Evolutionary conservation across 225 moss, liverwort and hornwort species (phyloP).

Genomic region (Bryoerythrophyllum caledonicum): DNA sequence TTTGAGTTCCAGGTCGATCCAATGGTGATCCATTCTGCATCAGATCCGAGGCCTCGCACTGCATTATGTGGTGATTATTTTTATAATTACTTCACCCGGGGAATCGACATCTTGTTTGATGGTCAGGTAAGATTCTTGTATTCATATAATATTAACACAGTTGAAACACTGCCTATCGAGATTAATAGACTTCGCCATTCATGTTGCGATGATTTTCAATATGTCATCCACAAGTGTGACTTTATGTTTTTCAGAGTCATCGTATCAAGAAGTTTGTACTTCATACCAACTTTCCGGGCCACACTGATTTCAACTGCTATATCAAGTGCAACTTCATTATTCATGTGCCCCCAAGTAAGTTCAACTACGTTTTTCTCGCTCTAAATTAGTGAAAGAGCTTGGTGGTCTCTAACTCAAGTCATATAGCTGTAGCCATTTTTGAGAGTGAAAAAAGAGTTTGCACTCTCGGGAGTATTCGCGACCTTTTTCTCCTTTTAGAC

Average conservation of each 20-base stretch:
- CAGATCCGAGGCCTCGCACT: slow-evolving; percentile 89
- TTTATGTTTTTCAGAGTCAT: slow-evolving; percentile 57
- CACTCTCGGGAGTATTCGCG: no score
- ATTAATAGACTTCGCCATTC: not conserved
- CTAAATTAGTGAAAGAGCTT: no score
- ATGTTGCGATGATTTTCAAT: slow-evolving; percentile 1
- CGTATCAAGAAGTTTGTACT: slow-evolving; percentile 95
- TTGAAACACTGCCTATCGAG: no score
- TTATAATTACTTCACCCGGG: slow-evolving; percentile 92
- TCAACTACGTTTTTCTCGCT: no score
- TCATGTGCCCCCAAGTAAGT: slow-evolving; percentile 68
- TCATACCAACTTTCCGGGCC: slow-evolving; percentile 95
- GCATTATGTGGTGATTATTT: slow-evolving; percentile 98
- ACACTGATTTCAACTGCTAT: slow-evolving; percentile 95
- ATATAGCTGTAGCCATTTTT: no score
- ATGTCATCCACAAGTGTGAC: no score
- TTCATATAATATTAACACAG: no score
- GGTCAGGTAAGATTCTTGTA: slow-evolving; percentile 47
- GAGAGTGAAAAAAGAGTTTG: no score
- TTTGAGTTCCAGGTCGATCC: slow-evolving; percentile 79
- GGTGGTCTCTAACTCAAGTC: no score
- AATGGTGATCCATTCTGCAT: slow-evolving; percentile 99
- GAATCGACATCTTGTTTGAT: slow-evolving; percentile 95
- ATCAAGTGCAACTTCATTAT: slow-evolving; percentile 97
- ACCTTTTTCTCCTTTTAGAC: no score